Base-by-base conservation (phyloP, 2,329 filamentous ascomycete genomes). In the Cladosporium sp. region DNA sequence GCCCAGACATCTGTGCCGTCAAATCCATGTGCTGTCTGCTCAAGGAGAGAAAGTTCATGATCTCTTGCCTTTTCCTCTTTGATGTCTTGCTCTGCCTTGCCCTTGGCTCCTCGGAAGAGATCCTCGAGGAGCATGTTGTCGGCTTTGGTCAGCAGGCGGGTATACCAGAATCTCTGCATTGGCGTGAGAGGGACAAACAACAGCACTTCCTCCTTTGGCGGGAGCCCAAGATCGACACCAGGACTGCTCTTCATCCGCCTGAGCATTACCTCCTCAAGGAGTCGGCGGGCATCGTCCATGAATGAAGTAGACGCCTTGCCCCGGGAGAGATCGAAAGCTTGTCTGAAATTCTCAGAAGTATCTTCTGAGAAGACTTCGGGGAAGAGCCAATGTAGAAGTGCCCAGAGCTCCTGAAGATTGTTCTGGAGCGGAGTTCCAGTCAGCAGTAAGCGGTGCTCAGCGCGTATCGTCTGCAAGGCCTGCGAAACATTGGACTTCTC, bases 381-480 rank as follows among this genome's bases (percentile, higher is more conserved):
- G 50, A 84, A 85, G 0, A 88, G 77, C 83, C 84, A 88, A 59
- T 85, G 82, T 0, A 87, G 75, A 1, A 88, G 74, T 0, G 84
- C 81, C 85, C 85, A 88, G 66, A 87, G 77, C 70, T 88, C 85
- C 1, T 77, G 75, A 0, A 88, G 74, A 63, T 88, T 84, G 67
- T 88, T 88, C 66, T 88, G 86, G 0, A 88, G 76, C 0, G 85
- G 86, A 0, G 86, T 88, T 2, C 80, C 83, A 0, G 83, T 85
- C 4, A 86, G 71, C 0, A 85, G 80, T 10, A 85, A 73, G 8
- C 83, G 81, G 65, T 80, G 81, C 57, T 85, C 82, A 0, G 83
- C 78, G 21, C 76, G 77, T 33, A 85, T 69, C 18, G 73, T 76
- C 40, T 80, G 79, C 3, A 85, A 69, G 2, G 80, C 72, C 5